phyloP scores from a whole-genome alignment of 345 rosid genomes.

The Aquilaria yunnanensis region DNA sequence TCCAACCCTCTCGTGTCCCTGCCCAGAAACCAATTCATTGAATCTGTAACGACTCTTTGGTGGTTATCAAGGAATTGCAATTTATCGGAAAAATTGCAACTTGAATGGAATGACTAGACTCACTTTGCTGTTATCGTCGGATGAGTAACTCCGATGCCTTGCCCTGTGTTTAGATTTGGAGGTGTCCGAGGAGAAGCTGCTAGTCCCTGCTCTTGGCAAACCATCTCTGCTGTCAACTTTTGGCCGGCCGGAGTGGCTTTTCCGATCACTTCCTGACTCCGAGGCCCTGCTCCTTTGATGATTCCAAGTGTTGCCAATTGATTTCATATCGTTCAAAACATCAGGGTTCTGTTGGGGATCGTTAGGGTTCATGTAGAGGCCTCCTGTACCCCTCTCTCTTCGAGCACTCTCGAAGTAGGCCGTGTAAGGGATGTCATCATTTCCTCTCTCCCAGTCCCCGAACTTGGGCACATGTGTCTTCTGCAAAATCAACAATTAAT shows the following conservation, averaged over 20 bases:
- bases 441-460: conserved; percentile 42
- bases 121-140: conserved; percentile 12
- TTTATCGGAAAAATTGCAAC: not conserved
- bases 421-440: conserved; percentile 38
- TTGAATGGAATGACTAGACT: not conserved
- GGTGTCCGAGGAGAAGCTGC: conserved; percentile 14
- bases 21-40: not conserved
- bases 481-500: conserved; percentile 16
- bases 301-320: not conserved
- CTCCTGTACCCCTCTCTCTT: conserved; percentile 23
- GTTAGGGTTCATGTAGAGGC: conserved; percentile 38
- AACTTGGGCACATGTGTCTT: conserved; percentile 42
- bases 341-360: conserved; percentile 52
- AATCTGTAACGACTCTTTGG: too few species aligned
- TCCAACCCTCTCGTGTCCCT: conserved; percentile 29
- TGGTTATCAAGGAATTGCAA: not conserved
- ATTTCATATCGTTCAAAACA: not conserved
- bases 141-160: conserved; percentile 14
- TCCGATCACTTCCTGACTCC: conserved; percentile 21
- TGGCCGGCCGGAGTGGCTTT: conserved; percentile 11
- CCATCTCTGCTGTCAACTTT: conserved; percentile 15
- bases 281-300: conserved; percentile 5
- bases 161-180: conserved; percentile 17
- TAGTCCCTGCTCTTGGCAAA: conserved; percentile 7
- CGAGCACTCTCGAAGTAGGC: conserved; percentile 50